Evolutionary conservation across 306 rosid species (phyloP).

Genomic region (Cicer cuneatum): DNA sequence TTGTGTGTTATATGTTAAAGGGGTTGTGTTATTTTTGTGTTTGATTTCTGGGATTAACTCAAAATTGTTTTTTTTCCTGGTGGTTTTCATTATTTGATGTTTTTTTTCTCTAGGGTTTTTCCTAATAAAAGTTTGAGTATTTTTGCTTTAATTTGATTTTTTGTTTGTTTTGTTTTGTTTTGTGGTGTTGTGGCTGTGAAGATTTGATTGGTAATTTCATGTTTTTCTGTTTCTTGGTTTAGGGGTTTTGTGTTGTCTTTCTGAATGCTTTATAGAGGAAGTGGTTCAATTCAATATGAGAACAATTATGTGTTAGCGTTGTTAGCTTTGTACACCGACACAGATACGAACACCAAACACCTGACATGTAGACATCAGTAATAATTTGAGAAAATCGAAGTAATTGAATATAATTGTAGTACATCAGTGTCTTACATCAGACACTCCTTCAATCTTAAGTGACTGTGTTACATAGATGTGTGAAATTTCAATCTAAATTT

Average conservation of each 20-base stretch:
- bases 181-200: conserved; percentile 16
- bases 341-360: background rate
- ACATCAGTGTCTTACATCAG: background rate
- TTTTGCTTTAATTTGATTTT: background rate
- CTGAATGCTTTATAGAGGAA: conserved; percentile 1
- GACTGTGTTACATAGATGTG: background rate
- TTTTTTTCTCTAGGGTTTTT: background rate
- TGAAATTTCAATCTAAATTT: conserved; percentile 9
- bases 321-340: background rate
- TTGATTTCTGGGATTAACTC: conserved; percentile 37
- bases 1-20: background rate
- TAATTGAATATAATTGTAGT: background rate
- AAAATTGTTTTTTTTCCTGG: conserved; percentile 21
- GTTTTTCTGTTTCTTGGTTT: conserved; percentile 6
- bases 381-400: background rate
- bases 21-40: conserved; percentile 3
- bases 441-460: background rate
- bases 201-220: conserved; percentile 6
- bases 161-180: background rate
- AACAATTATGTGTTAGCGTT: background rate
- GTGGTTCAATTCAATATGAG: background rate
- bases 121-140: background rate
- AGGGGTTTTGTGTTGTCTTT: conserved; percentile 10
- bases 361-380: background rate
- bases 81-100: background rate